Base-by-base conservation (phyloP, 192 early-diverging fungal genomes). In the Mortierella hygrophila region DNA sequence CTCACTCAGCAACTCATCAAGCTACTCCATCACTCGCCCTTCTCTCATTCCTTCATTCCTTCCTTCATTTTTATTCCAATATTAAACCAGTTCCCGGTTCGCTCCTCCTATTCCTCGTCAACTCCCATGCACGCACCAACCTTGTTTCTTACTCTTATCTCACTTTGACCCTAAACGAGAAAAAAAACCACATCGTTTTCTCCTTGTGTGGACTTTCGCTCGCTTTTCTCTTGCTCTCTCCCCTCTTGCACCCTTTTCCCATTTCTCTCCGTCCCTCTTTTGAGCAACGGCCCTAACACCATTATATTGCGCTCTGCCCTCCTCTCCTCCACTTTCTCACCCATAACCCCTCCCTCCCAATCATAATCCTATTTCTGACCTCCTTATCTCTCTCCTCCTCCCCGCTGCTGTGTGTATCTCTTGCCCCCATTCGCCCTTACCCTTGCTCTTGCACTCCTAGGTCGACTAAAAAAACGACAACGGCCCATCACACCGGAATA, bases 81-180 rank as follows among this genome's bases (percentile, higher is more conserved):
- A 52, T 52, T 18, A 20, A 18, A 21, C 15, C 29, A 18, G 16
- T 37, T 57, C 47, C 52, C 10, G 4, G 46, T 15, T 6, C 49
- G 40, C 49, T 20, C 23, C 29, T 37, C 73, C 68, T 70, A n/a
- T n/a, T n/a, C 13, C 21, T 54, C 72, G 0, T 21, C 37, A n/a
- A 49, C 52, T 29, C 54, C 20, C 32, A 52, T 32, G 46, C 74
- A 32, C 74, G 20, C 52, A 60, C 74, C 29, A 29, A 16, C 49
- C 49, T 74, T 44, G 23, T 74, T 32, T 44, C 13, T 1, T 44
- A 16, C 29, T 74, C 72, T 74, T 44, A 35, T 70, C 44, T 38
- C 46, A 37, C 68, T 9, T 52, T 70, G 68, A 68, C 44, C 76
- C 29, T 77, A 63, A 18, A 49, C 47, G 47, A 52, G 49, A 52